These are phyloP conservation scores for Hemisphaericaspora lyxosophila DNA, from an alignment of 1,139 yeast genomes.

Conservation along the genomic window DNA sequence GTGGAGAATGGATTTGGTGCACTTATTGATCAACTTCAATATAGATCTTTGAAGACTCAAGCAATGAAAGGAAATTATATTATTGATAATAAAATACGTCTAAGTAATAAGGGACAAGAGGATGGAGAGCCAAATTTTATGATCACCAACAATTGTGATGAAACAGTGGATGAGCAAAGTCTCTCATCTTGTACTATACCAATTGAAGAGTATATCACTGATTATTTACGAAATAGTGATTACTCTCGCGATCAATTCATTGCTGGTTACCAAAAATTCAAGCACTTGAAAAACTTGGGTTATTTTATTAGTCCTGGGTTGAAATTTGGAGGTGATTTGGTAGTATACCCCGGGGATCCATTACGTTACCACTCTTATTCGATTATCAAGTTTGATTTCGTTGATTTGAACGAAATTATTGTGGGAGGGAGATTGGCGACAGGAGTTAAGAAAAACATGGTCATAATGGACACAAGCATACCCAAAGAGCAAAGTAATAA, in stretches of 20 bases:
- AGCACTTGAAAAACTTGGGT: constrained; percentile 44
- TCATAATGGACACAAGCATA: constrained; percentile 40
- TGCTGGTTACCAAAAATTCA: constrained; percentile 21
- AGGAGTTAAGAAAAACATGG: constrained; percentile 85
- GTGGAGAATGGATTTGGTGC: constrained; percentile 42
- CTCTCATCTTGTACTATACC: constrained; percentile 7
- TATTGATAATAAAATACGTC: constrained; percentile 1
- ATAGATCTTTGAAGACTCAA: constrained; percentile 6
- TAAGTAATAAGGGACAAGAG: background rate
- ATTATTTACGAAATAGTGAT: constrained; percentile 6
- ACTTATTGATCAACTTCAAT: constrained; percentile 31
- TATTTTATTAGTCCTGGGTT: constrained; percentile 78
- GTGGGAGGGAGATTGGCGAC: constrained; percentile 91
- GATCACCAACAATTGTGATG: constrained; percentile 10
- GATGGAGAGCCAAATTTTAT: constrained; percentile 9
- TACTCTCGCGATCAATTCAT: constrained; percentile 7
- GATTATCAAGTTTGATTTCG: constrained; percentile 55
- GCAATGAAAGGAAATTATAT: background rate
- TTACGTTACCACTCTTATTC: constrained; percentile 85
- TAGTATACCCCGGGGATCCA: constrained; percentile 96
- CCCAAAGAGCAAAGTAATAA: constrained; percentile 25
- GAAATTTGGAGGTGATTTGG: constrained; percentile 84
- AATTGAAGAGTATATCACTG: constrained; percentile 9
- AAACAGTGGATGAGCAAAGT: constrained; percentile 6
- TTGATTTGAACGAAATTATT: constrained; percentile 56